Evolutionary conservation across 345 rosid genomes (phyloP).

Genomic region (Heritiera fomes): DNA sequence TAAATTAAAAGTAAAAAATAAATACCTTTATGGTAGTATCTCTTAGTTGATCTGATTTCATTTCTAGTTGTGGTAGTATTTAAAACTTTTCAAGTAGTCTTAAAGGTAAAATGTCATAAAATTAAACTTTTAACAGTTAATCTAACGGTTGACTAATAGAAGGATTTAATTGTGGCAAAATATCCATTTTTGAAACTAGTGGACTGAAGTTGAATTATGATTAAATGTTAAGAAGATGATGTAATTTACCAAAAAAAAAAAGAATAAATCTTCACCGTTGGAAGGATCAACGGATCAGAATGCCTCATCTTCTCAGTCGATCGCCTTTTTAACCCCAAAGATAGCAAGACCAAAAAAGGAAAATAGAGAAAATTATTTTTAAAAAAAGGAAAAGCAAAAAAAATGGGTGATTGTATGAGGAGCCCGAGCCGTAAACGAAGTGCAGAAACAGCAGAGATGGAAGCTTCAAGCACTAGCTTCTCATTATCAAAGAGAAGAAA

Average conservation of each 20-base stretch:
- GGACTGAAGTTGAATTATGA: no score
- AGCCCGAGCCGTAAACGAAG: conserved; percentile 39
- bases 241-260: not conserved
- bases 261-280: conserved; percentile 25
- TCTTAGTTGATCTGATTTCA: no score
- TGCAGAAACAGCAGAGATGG: conserved; percentile 22
- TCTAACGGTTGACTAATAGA: no score
- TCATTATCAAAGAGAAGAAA: conserved; percentile 38
- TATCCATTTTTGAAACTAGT: no score
- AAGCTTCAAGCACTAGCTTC: conserved; percentile 38
- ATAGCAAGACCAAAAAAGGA: conserved; percentile 27
- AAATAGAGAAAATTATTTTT: conserved; percentile 4
- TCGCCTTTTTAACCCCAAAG: conserved; percentile 13
- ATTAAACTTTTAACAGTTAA: no score
- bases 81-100: no score
- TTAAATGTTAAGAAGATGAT: no score
- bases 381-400: conserved; percentile 17
- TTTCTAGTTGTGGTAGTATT: no score
- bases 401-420: conserved; percentile 39
- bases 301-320: not conserved
- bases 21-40: no score
- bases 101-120: no score
- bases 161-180: no score
- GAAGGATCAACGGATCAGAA: conserved; percentile 4
- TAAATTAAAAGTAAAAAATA: no score